These are phyloP conservation scores for Carex parvula DNA, from an alignment of 176 grass and related monocot species.

Conservation along the genomic window DNA sequence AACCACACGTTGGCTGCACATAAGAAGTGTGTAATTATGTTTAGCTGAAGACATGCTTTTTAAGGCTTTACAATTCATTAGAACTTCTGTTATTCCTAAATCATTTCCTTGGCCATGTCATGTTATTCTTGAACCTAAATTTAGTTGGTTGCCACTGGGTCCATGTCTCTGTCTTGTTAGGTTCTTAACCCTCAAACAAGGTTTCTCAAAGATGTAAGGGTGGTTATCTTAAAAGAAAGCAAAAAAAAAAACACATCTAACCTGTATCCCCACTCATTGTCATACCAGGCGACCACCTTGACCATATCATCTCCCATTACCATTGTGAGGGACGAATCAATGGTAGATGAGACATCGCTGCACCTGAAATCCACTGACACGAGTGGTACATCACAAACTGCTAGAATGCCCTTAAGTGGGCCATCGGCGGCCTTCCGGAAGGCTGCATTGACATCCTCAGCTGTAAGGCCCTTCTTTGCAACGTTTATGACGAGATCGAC, in stretches of 20 bases:
- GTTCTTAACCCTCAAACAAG: background rate
- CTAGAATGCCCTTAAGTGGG: constrained; percentile 64
- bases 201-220: background rate
- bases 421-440: constrained; percentile 71
- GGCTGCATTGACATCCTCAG: constrained; percentile 77
- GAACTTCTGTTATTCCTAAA: background rate
- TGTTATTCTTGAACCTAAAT: background rate
- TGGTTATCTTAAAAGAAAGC: background rate
- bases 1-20: constrained; percentile 78
- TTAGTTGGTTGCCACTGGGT: background rate
- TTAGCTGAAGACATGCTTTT: background rate
- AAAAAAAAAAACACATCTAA: constrained; percentile 25
- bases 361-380: constrained; percentile 97
- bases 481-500: constrained; percentile 96
- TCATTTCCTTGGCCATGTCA: background rate
- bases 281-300: constrained; percentile 99
- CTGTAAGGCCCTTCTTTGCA: constrained; percentile 69
- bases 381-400: constrained; percentile 73
- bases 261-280: constrained; percentile 99
- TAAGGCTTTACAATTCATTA: background rate
- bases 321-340: constrained; percentile 90
- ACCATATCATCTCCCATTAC: constrained; percentile 99
- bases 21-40: background rate
- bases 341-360: constrained; percentile 78
- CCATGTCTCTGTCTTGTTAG: constrained; percentile 8